A percentile compares a stretch with the other conserved stretches of the same genome.
Conservation (phyloP, 331 rosid species). For the Acacia pycnantha region DNA sequence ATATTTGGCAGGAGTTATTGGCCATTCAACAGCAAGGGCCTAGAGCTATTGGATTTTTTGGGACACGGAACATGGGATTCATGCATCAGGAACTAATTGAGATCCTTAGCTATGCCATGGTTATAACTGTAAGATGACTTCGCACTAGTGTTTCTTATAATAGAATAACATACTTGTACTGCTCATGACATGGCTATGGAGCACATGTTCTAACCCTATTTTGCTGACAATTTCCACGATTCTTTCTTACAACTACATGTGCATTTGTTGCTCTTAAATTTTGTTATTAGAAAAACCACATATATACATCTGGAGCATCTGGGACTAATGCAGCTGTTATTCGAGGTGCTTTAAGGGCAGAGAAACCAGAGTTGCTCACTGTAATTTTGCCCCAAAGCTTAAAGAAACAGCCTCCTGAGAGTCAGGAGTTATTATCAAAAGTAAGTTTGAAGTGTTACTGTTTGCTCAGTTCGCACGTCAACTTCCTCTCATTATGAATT, state of each 20-base stretch:
- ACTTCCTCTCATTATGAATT: not conserved
- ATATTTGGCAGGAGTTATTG: conserved; percentile 71
- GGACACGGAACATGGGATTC: conserved; percentile 98
- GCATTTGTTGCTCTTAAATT: conserved; percentile 27
- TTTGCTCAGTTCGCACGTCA: conserved; percentile 2
- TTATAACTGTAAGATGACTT: conserved; percentile 80
- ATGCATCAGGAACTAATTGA: conserved; percentile 98
- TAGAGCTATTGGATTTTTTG: conserved; percentile 94
- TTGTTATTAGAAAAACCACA: conserved; percentile 83
- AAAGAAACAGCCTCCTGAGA: conserved; percentile 95
- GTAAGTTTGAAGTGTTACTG: conserved; percentile 44
- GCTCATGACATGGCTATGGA: conserved; percentile 10
- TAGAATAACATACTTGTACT: conserved; percentile 26
- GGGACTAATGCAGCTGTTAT: conserved; percentile 99
- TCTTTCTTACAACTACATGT: conserved; percentile 12
- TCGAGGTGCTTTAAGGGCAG: conserved; percentile 99
- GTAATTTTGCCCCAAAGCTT: conserved; percentile 97
- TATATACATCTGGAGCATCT: conserved; percentile 97
- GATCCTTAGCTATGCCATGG: conserved; percentile 99
- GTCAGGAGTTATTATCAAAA: conserved; percentile 95
- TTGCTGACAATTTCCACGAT: conserved; percentile 12
- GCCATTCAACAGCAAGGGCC: conserved; percentile 99
- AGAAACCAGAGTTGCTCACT: conserved; percentile 95
- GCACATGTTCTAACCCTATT: conserved; percentile 16
- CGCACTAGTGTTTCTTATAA: conserved; percentile 5